Conservation (phyloP, 805 yeast genomes). For the Blastobotrys chiropterorum region DNA sequence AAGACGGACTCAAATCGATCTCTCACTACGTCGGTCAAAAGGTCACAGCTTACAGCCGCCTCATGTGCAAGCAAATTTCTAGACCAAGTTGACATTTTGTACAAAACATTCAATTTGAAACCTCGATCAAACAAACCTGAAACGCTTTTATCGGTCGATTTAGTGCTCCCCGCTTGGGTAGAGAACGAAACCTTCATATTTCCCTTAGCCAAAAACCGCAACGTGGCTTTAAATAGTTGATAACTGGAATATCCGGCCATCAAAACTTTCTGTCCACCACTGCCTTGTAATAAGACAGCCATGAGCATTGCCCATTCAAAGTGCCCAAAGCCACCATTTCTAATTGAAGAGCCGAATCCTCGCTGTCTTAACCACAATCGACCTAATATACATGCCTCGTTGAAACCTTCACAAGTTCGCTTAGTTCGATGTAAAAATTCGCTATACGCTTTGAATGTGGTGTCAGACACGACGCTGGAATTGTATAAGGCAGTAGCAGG, state of each 20-base stretch:
- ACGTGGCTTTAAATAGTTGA: conserved; percentile 85
- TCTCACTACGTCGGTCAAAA: conserved; percentile 70
- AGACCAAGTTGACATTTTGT: conserved; percentile 70
- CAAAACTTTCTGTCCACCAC: conserved; percentile 77
- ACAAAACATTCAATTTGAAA: conserved; percentile 64
- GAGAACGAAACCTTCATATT: conserved; percentile 20
- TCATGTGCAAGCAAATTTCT: conserved; percentile 55
- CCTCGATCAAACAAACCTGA: conserved; percentile 18
- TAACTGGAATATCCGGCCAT: conserved; percentile 87
- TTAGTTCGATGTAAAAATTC: conserved; percentile 70
- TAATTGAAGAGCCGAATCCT: conserved; percentile 60
- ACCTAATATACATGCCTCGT: conserved; percentile 82
- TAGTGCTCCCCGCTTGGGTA: conserved; percentile 5
- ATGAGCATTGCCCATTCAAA: conserved; percentile 80
- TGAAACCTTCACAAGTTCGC: conserved; percentile 71
- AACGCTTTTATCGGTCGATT: conserved; percentile 1
- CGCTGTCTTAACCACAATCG: conserved; percentile 87
- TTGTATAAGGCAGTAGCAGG: conserved; percentile 75
- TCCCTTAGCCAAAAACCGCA: conserved; percentile 79
- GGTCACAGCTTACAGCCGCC: conserved; percentile 60
- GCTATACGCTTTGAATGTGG: conserved; percentile 62
- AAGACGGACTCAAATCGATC: conserved; percentile 81
- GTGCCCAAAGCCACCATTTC: conserved; percentile 82
- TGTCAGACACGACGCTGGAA: conserved; percentile 65
- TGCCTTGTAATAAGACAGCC: conserved; percentile 69